Base-by-base conservation (phyloP, 2,329 filamentous ascomycete species). In the Colletotrichum sp. region DNA sequence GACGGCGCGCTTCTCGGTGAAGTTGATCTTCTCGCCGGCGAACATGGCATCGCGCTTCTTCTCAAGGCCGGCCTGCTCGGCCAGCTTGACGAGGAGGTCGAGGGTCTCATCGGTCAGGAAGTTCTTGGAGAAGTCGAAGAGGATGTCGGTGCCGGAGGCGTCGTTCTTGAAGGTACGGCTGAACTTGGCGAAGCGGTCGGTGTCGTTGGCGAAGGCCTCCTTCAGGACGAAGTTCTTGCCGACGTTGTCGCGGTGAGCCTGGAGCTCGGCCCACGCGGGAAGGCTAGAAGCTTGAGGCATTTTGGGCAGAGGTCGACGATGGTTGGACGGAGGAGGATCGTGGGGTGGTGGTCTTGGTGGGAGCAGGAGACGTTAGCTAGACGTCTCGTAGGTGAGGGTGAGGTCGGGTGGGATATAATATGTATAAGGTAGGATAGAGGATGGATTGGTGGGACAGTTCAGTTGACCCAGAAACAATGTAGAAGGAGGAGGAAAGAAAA, bases 101-200 rank as follows among this genome's bases (percentile, higher is more conserved):
- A 99, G 89, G 6, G 96, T 99, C 87, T 99, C 96, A 80, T 98
- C 95, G 77, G 94, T 97, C 82, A 99, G 86, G 86, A 99, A 96
- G 92, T 99, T 99, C 93, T 99, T 99, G 89, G 94, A 97, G 88
- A 98, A 99, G 87, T 99, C 97, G 87, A 99, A 99, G 78, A 99
- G 92, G 82, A 98, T 97, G 79, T 98, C 95, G 80, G 92, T 93
- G 82, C 90, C 91, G 82, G 98, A 95, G 80, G 94, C 93, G 69
- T 91, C 85, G 86, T 95, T 96, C 34, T 93, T 89, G 86, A 98
- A 96, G 82, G 92, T 95, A 85, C 93, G 94, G 84, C 93, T 94
- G 89, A 98, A 96, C 87, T 97, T 98, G 82, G 93, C 87, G 89
- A 98, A 99, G 78, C 97, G 95, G 83, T 94, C 85, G 66, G 96